A percentile compares a stretch with the other conserved stretches of the same genome.
Evolutionary conservation across 2,329 filamentous ascomycete genomes (phyloP).

Genomic region (Botryotinia narcissicola): DNA sequence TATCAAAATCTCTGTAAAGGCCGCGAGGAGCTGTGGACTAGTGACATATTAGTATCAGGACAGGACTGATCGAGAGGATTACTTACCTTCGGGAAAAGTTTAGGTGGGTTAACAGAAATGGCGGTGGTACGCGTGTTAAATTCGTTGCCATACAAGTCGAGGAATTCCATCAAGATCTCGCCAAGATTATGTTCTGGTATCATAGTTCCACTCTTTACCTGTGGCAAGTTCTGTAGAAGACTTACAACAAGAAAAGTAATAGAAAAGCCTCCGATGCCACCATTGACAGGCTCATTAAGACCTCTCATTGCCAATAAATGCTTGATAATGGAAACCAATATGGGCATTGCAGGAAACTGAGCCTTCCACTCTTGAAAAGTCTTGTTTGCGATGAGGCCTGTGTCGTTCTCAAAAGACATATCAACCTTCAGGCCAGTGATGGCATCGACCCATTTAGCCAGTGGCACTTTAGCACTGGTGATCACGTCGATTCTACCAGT

Average conservation of each 20-base stretch:
- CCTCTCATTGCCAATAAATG: slow-evolving; percentile 88
- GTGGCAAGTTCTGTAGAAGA: slow-evolving; percentile 77
- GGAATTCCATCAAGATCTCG: slow-evolving; percentile 79
- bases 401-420: slow-evolving; percentile 89
- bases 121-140: slow-evolving; percentile 70
- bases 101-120: slow-evolving; percentile 73
- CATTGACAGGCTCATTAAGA: slow-evolving; percentile 86
- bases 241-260: slow-evolving; percentile 92
- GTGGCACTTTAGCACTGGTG: slow-evolving; percentile 74
- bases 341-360: slow-evolving; percentile 79
- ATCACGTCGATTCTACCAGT: slow-evolving; percentile 66
- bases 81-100: slow-evolving; percentile 73
- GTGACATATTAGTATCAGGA: slow-evolving; percentile 7
- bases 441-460: slow-evolving; percentile 85
- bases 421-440: slow-evolving; percentile 81
- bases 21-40: slow-evolving; percentile 36
- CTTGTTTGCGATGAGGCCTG: slow-evolving; percentile 73
- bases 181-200: slow-evolving; percentile 68
- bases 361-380: slow-evolving; percentile 80
- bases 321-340: slow-evolving; percentile 84
- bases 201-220: slow-evolving; percentile 60
- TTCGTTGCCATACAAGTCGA: slow-evolving; percentile 82
- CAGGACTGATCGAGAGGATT: background rate
- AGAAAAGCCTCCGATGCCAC: slow-evolving; percentile 90
- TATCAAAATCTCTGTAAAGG: slow-evolving; percentile 50